These are phyloP conservation scores for Phyllosticta paracitricarpa DNA, from an alignment of 2,329 filamentous ascomycete genomes.

Conservation along the genomic window DNA sequence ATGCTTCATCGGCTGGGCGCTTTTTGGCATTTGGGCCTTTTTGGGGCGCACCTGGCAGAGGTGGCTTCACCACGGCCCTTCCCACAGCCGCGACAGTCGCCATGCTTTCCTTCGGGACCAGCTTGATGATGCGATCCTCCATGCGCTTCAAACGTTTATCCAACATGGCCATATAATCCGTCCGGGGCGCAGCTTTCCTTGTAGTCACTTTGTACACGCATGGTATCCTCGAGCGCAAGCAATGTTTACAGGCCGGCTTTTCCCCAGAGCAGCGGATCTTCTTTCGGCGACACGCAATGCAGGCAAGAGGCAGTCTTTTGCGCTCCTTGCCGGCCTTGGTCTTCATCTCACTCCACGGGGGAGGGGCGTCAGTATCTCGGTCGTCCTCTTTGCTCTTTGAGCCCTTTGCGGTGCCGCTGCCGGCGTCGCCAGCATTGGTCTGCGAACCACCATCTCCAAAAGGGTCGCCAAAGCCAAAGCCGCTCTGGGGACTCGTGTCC, in stretches of 20 bases:
- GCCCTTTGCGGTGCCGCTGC: neutral
- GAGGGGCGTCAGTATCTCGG: slow-evolving; percentile 25
- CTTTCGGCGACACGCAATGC: slow-evolving; percentile 90
- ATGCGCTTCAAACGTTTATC: slow-evolving; percentile 92
- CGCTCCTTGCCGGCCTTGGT: slow-evolving; percentile 81
- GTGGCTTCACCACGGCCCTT: slow-evolving; percentile 75
- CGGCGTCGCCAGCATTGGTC: neutral
- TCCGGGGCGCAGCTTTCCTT: slow-evolving; percentile 83
- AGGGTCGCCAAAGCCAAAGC: slow-evolving; percentile 18
- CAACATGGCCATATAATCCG: slow-evolving; percentile 98
- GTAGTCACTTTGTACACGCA: slow-evolving; percentile 98
- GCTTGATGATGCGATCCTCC: slow-evolving; percentile 96
- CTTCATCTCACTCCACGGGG: slow-evolving; percentile 44
- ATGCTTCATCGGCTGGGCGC: slow-evolving; percentile 76
- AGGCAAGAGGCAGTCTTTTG: slow-evolving; percentile 84
- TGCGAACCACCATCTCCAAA: slow-evolving; percentile 17
- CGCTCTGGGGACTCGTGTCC: slow-evolving; percentile 24
- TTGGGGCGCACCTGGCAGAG: slow-evolving; percentile 47
- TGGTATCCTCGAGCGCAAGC: slow-evolving; percentile 79
- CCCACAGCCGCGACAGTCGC: slow-evolving; percentile 58
- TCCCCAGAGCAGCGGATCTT: slow-evolving; percentile 97
- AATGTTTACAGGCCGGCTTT: slow-evolving; percentile 96
- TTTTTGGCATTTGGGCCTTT: slow-evolving; percentile 61
- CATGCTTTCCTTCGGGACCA: slow-evolving; percentile 78
- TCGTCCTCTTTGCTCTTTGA: slow-evolving; percentile 1